phyloP scores from a whole-genome alignment of 768 basidiomycete species.

The Russula abietina region DNA sequence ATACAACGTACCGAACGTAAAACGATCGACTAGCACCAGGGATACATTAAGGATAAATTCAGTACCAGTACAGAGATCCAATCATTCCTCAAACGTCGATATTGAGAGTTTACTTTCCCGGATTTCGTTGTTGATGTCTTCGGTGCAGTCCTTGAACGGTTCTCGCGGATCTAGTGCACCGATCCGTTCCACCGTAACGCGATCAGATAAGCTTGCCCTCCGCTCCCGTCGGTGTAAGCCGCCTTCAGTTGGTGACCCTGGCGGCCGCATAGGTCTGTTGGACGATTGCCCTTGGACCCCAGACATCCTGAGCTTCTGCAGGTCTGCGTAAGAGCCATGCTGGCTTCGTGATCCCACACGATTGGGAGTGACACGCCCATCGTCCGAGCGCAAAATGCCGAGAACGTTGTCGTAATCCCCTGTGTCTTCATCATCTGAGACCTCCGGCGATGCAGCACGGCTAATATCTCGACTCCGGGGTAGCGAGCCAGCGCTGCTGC shows the following conservation, averaged over 20 bases:
- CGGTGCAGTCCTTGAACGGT: conserved; percentile 58
- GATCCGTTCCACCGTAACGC: conserved; percentile 57
- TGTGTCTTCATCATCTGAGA: conserved; percentile 79
- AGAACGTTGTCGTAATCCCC: conserved; percentile 92
- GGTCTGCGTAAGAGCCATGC: conserved; percentile 73
- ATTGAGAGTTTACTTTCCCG: conserved; percentile 31
- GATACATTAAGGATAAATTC: conserved; percentile 33
- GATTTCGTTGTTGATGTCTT: conserved; percentile 62
- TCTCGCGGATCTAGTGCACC: conserved; percentile 52
- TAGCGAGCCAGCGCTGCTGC: no score
- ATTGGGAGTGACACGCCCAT: conserved; percentile 35
- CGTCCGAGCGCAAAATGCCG: conserved; percentile 50
- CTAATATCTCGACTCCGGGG: conserved; percentile 52
- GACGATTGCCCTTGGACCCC: conserved; percentile 27
- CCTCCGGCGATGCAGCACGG: conserved; percentile 63
- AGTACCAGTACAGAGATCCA: background rate
- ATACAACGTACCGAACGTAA: background rate
- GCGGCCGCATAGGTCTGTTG: conserved; percentile 17
- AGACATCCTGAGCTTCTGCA: conserved; percentile 55
- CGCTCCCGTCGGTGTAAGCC: conserved; percentile 41
- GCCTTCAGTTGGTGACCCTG: conserved; percentile 34
- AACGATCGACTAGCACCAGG: background rate
- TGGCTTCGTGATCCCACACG: conserved; percentile 49
- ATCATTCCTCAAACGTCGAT: conserved; percentile 3
- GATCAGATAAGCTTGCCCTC: conserved; percentile 58